Evolutionary conservation across 2,329 filamentous ascomycete species (phyloP).

Genomic region (Thielaviopsis ethacetica): DNA sequence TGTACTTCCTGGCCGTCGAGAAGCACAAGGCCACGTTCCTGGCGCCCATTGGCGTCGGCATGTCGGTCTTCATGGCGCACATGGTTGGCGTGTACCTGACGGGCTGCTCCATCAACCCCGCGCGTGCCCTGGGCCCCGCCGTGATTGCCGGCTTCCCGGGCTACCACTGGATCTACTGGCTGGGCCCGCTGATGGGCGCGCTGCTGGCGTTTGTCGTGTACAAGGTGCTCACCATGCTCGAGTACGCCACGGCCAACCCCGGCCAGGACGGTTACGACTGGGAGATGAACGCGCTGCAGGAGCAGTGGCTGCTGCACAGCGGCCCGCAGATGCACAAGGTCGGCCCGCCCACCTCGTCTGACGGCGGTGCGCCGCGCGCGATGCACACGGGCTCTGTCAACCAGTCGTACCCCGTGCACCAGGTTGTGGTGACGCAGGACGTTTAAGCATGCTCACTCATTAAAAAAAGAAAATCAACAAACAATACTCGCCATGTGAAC

Average conservation of each 20-base stretch:
- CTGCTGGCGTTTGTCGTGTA: constrained; percentile 33
- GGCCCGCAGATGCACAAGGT: constrained; percentile 4
- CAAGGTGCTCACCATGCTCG: constrained; percentile 31
- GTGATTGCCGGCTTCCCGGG: constrained; percentile 25
- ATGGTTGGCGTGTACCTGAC: constrained; percentile 30
- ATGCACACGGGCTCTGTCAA: background rate
- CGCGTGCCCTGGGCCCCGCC: constrained; percentile 32
- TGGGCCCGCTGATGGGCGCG: constrained; percentile 34
- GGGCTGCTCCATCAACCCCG: constrained; percentile 33
- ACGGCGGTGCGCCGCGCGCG: constrained; percentile 6
- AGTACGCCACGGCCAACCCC: constrained; percentile 34
- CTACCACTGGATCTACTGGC: constrained; percentile 39
- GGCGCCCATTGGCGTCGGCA: constrained; percentile 55
- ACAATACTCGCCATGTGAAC: background rate
- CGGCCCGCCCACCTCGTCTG: constrained; percentile 9
- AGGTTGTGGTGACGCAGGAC: constrained; percentile 1
- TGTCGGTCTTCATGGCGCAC: constrained; percentile 48
- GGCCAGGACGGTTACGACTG: constrained; percentile 28
- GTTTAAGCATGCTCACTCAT: constrained; percentile 1
- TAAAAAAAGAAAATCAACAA: background rate
- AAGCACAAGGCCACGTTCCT: constrained; percentile 59
- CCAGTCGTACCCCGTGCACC: background rate
- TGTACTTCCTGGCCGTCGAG: constrained; percentile 55
- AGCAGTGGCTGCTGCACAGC: constrained; percentile 6
- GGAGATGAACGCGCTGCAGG: constrained; percentile 14